A percentile compares a stretch with the other conserved stretches of the same genome.
These are phyloP conservation scores for Mortierella sp. DNA, from an alignment of 371 early-diverging fungal species.

Conservation along the genomic window DNA sequence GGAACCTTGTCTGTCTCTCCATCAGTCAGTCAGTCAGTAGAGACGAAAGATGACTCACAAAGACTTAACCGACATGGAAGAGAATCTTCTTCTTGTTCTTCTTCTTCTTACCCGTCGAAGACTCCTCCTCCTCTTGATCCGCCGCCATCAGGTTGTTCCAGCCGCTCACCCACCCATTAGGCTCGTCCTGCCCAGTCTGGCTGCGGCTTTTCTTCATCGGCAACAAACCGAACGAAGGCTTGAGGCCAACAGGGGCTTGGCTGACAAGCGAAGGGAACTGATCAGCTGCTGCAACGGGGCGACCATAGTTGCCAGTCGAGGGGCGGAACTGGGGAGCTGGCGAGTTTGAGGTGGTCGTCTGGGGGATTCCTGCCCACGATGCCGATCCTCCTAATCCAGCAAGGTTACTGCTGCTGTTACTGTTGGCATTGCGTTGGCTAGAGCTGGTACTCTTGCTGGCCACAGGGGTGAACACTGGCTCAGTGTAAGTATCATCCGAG, in stretches of 20 bases:
- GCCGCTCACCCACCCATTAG: conserved; percentile 53
- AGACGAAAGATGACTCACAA: conserved; percentile 1
- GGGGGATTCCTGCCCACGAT: conserved; percentile 43
- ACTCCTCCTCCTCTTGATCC: conserved; percentile 25
- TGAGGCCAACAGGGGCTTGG: conserved; percentile 37
- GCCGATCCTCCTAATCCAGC: not conserved
- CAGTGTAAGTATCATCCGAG: not conserved
- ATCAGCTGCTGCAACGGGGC: conserved; percentile 22
- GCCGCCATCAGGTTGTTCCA: conserved; percentile 32
- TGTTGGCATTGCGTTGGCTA: conserved; percentile 2
- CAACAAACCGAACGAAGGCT: conserved; percentile 63
- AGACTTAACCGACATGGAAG: conserved; percentile 66
- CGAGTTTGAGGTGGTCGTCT: conserved; percentile 16
- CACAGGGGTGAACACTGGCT: not conserved
- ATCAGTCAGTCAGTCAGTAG: not conserved
- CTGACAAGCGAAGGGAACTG: conserved; percentile 46
- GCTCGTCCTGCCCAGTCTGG: conserved; percentile 40
- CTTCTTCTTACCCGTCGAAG: conserved; percentile 67
- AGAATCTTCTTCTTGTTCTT: conserved; percentile 68
- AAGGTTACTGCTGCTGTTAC: conserved; percentile 17
- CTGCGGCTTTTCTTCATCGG: conserved; percentile 56
- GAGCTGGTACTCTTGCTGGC: conserved; percentile 2
- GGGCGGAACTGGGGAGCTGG: conserved; percentile 47
- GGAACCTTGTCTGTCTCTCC: not conserved
- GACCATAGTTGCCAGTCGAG: conserved; percentile 17